phyloP scores from a whole-genome alignment of 2,329 filamentous ascomycete genomes.

The Didymella glomerata region DNA sequence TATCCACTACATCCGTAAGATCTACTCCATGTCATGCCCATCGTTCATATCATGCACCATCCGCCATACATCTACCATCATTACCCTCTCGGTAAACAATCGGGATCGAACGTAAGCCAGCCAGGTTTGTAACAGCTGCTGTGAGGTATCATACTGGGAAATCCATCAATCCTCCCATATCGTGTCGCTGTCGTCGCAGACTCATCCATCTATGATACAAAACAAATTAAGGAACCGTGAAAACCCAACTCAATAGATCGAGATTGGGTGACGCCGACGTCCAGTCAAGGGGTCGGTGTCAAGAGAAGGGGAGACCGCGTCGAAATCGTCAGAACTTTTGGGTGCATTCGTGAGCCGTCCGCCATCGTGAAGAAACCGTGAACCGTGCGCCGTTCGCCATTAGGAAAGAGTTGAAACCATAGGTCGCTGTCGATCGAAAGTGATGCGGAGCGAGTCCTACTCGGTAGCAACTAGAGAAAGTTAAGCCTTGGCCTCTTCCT shows the following conservation, averaged over 20 bases:
- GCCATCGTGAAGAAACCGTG: constrained; percentile 39
- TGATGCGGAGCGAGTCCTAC: constrained; percentile 42
- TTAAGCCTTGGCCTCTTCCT: constrained; percentile 57
- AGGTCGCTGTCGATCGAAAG: constrained; percentile 37
- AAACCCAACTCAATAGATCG: constrained; percentile 27
- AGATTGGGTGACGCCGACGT: constrained; percentile 30
- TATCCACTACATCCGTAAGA: constrained; percentile 32
- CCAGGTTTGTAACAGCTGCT: constrained; percentile 31
- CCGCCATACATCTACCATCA: constrained; percentile 34
- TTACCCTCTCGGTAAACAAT: constrained; percentile 29
- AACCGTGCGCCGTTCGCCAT: constrained; percentile 51
- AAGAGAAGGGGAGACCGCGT: constrained; percentile 34
- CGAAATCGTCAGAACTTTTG: constrained; percentile 48
- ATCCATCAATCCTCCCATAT: constrained; percentile 34
- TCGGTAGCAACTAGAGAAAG: constrained; percentile 42
- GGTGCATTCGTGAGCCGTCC: constrained; percentile 47
- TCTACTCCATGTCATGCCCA: constrained; percentile 20
- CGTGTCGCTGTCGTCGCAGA: constrained; percentile 40
- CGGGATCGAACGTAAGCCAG: constrained; percentile 33
- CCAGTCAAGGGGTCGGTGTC: constrained; percentile 44
- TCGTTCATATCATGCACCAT: constrained; percentile 25
- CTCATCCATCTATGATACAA: constrained; percentile 48
- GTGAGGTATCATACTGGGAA: constrained; percentile 44
- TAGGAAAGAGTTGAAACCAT: constrained; percentile 41
- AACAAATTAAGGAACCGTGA: constrained; percentile 38